Conservation (phyloP, 441 rosid genomes). For the Jatropha podagrica region DNA sequence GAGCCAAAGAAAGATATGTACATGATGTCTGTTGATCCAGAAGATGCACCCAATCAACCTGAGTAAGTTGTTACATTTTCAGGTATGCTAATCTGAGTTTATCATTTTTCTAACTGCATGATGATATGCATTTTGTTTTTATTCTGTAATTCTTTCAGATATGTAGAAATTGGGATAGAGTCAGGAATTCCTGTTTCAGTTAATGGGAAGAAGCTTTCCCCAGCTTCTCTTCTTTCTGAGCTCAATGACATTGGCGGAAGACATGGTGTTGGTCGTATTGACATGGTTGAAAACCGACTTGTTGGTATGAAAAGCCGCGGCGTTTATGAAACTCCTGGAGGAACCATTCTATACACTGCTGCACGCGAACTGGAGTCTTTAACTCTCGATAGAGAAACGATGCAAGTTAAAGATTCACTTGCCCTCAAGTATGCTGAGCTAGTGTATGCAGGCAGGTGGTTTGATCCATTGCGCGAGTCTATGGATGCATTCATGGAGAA, state of each 20-base stretch:
- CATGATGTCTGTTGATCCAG: slow-evolving; percentile 87
- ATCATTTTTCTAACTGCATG: background rate
- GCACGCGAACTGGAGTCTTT: slow-evolving; percentile 76
- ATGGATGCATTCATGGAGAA: slow-evolving; percentile 90
- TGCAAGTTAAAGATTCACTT: slow-evolving; percentile 74
- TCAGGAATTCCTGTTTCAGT: slow-evolving; percentile 80
- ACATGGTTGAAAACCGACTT: slow-evolving; percentile 94
- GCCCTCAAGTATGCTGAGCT: slow-evolving; percentile 89
- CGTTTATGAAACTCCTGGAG: slow-evolving; percentile 96
- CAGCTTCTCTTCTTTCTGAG: slow-evolving; percentile 72
- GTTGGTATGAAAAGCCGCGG: slow-evolving; percentile 99
- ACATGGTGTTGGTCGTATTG: slow-evolving; percentile 85
- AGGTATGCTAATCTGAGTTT: background rate
- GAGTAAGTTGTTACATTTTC: slow-evolving; percentile 43
- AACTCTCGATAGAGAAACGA: slow-evolving; percentile 79
- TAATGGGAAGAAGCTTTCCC: slow-evolving; percentile 69
- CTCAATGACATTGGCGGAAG: slow-evolving; percentile 80
- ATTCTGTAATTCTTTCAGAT: slow-evolving; percentile 42
- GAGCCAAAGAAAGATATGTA: slow-evolving; percentile 94
- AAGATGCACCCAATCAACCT: slow-evolving; percentile 78
- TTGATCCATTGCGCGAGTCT: slow-evolving; percentile 78
- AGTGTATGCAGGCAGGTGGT: slow-evolving; percentile 97
- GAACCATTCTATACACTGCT: slow-evolving; percentile 77
- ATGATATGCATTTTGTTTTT: background rate
- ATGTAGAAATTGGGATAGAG: slow-evolving; percentile 65